Evolutionary conservation across 1,284 basidiomycete genomes (phyloP).

Genomic region (Lentinus polychrous): DNA sequence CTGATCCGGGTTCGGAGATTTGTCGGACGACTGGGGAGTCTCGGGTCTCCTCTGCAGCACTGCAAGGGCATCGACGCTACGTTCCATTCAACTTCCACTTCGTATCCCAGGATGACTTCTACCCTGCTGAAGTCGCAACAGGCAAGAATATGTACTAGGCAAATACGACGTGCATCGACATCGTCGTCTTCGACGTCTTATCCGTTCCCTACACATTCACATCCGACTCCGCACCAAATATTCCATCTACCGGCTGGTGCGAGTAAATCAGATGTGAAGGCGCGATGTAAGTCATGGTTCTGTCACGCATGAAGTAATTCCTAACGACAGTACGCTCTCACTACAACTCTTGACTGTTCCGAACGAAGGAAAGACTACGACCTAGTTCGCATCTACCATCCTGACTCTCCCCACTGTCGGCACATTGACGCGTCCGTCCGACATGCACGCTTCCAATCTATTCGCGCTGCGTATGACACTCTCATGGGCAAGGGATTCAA

Average conservation of each 20-base stretch:
- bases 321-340: background rate
- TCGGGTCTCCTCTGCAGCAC: too few relatives aligned
- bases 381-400: conserved; percentile 46
- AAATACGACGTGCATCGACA: conserved; percentile 4
- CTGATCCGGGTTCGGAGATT: too few relatives aligned
- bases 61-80: too few relatives aligned
- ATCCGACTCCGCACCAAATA: conserved; percentile 44
- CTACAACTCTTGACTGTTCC: background rate
- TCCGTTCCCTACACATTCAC: conserved; percentile 35
- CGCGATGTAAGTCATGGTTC: conserved; percentile 34
- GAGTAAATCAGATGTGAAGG: conserved; percentile 38
- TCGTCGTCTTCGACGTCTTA: conserved; percentile 18
- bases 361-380: conserved; percentile 38
- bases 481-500: conserved; percentile 24
- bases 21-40: too few relatives aligned
- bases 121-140: too few relatives aligned
- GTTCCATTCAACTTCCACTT: too few relatives aligned
- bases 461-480: conserved; percentile 41
- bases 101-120: too few relatives aligned
- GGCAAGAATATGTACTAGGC: too few relatives aligned
- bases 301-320: background rate
- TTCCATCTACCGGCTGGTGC: conserved; percentile 42
- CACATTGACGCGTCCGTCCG: conserved; percentile 28
- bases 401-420: conserved; percentile 33
- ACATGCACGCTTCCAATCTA: conserved; percentile 41